phyloP scores from a whole-genome alignment of 1,284 basidiomycete genomes.

The Inonotus obliquus region DNA sequence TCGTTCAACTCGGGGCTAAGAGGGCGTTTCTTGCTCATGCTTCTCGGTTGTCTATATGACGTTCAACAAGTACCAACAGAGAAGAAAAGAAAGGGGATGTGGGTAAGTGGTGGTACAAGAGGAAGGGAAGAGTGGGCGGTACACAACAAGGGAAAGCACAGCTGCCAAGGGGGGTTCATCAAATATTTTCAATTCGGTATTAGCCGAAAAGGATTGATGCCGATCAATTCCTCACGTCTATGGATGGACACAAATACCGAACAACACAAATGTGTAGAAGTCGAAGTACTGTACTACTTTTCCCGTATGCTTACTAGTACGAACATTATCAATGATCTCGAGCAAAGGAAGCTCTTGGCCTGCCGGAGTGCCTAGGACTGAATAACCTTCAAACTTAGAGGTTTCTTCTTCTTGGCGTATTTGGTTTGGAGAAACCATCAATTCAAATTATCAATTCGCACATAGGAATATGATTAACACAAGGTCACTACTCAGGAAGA shows the following conservation, averaged over 20 bases:
- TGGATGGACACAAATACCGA: too few species aligned
- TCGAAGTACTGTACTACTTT: too few species aligned
- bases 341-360: not conserved
- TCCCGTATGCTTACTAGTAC: too few species aligned
- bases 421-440: too few species aligned
- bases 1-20: constrained; percentile 66
- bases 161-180: not conserved
- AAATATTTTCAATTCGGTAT: not conserved
- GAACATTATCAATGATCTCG: too few species aligned
- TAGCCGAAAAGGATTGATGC: not conserved
- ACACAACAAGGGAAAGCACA: not conserved
- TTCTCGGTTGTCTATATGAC: not conserved
- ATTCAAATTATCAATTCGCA: not conserved
- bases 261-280: too few species aligned
- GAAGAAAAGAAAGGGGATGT: not conserved
- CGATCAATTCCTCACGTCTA: not conserved
- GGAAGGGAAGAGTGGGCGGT: not conserved
- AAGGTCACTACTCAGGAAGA: not conserved
- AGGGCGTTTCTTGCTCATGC: constrained; percentile 57
- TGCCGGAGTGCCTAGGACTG: too few species aligned
- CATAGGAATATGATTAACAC: not conserved
- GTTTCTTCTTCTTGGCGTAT: too few species aligned
- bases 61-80: not conserved
- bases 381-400: too few species aligned
- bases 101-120: not conserved